Conservation (phyloP, 805 yeast species). For the Saccharomycopsis sp. region DNA sequence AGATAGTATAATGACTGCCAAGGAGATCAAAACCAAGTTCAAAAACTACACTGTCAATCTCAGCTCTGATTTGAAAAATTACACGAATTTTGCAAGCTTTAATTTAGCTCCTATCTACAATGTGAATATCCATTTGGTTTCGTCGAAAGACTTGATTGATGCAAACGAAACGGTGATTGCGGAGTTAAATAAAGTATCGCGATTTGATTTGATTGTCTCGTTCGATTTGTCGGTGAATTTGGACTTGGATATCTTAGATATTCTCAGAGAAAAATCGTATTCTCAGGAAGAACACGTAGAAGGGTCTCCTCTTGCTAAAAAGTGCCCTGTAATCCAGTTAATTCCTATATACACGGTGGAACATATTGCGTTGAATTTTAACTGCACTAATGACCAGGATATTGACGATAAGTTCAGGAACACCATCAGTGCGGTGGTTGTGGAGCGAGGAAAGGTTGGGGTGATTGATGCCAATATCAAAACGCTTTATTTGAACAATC, state of each 20-base stretch:
- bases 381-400: conserved; percentile 27
- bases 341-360: conserved; percentile 79
- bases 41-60: conserved; percentile 12
- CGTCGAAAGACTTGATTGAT: conserved; percentile 28
- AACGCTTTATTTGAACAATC: conserved; percentile 63
- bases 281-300: background rate
- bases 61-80: conserved; percentile 11
- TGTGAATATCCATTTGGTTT: conserved; percentile 38
- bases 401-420: conserved; percentile 42
- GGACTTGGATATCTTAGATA: conserved; percentile 28
- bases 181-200: conserved; percentile 11
- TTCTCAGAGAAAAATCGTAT: conserved; percentile 25
- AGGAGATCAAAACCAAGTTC: conserved; percentile 4
- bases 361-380: conserved; percentile 58
- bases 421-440: conserved; percentile 76
- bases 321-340: conserved; percentile 51
- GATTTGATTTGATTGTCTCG: conserved; percentile 49
- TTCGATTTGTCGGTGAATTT: conserved; percentile 57
- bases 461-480: conserved; percentile 70
- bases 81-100: conserved; percentile 9
- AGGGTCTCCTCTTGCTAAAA: conserved; percentile 27
- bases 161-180: conserved; percentile 27
- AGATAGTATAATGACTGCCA: background rate
- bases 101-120: conserved; percentile 13
- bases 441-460: conserved; percentile 76